phyloP scores from a whole-genome alignment of 495 filamentous ascomycete species.

The Talaromyces liani region DNA sequence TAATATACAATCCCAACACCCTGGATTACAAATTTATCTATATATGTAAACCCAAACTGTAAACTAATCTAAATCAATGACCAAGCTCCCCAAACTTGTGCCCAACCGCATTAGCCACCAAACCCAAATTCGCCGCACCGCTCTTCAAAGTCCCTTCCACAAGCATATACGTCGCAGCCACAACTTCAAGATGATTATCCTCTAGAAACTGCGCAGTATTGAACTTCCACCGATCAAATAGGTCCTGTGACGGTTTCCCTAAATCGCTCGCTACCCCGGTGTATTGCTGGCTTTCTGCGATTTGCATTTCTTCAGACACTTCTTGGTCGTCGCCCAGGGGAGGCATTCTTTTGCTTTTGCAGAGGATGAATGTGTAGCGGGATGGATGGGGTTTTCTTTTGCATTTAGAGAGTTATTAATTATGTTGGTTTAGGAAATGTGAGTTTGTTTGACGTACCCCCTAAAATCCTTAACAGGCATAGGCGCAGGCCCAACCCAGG shows the following conservation, averaged over 20 bases:
- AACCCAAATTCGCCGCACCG: neutral
- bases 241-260: constrained; percentile 5
- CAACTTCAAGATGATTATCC: constrained; percentile 8
- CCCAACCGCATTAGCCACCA: constrained; percentile 2
- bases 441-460: neutral
- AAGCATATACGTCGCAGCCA: constrained; percentile 9
- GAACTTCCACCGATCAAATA: constrained; percentile 10
- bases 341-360: neutral
- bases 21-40: neutral
- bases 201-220: constrained; percentile 7
- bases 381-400: constrained; percentile 7
- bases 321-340: neutral
- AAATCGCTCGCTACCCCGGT: constrained; percentile 2
- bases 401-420: neutral
- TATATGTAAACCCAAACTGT: neutral
- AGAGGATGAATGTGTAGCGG: constrained; percentile 11
- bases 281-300: neutral
- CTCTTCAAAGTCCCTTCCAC: constrained; percentile 11
- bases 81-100: constrained; percentile 7
- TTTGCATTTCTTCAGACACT: neutral
- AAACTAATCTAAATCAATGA: neutral
- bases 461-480: neutral
- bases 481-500: constrained; percentile 9
- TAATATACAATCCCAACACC: neutral
- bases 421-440: too few species aligned